These are phyloP conservation scores for Thamnidium elegans DNA, from an alignment of 192 early-diverging fungal genomes.

Conservation along the genomic window DNA sequence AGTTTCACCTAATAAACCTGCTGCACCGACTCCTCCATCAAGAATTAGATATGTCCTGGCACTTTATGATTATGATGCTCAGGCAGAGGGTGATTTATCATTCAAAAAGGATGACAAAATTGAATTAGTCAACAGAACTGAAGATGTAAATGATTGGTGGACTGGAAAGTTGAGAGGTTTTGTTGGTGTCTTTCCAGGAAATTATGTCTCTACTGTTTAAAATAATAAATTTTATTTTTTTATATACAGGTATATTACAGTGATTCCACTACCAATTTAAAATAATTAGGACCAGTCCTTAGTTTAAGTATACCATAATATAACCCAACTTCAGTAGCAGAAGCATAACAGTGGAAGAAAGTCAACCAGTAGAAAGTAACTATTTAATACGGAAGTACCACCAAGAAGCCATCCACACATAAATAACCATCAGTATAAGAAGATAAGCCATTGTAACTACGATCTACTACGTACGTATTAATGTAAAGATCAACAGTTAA, in stretches of 20 bases:
- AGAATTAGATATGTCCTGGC: slow-evolving; percentile 55
- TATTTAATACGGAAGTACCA: too few relatives aligned
- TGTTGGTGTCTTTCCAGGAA: slow-evolving; percentile 74
- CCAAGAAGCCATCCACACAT: too few relatives aligned
- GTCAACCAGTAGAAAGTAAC: too few relatives aligned
- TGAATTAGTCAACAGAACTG: slow-evolving; percentile 61
- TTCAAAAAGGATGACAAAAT: slow-evolving; percentile 72
- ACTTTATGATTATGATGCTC: slow-evolving; percentile 76
- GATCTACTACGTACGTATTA: too few relatives aligned
- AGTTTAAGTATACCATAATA: too few relatives aligned
- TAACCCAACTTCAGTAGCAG: too few relatives aligned
- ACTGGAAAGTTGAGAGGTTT: slow-evolving; percentile 64
- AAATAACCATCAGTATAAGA: too few relatives aligned
- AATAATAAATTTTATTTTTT: slow-evolving; percentile 1
- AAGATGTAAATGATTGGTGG: slow-evolving; percentile 76
- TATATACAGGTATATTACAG: background rate
- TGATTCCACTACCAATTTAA: too few relatives aligned
- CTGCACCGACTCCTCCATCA: slow-evolving; percentile 34
- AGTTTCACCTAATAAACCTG: background rate
- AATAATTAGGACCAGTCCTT: too few relatives aligned
- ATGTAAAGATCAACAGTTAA: too few relatives aligned
- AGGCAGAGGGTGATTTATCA: slow-evolving; percentile 66
- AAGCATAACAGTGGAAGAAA: too few relatives aligned
- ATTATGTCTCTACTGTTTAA: background rate
- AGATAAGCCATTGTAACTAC: too few relatives aligned